A percentile compares a stretch with the other conserved stretches of the same genome.
Evolutionary conservation across 2,329 filamentous ascomycete genomes (phyloP).

Genomic region (Xylaria multiplex): DNA sequence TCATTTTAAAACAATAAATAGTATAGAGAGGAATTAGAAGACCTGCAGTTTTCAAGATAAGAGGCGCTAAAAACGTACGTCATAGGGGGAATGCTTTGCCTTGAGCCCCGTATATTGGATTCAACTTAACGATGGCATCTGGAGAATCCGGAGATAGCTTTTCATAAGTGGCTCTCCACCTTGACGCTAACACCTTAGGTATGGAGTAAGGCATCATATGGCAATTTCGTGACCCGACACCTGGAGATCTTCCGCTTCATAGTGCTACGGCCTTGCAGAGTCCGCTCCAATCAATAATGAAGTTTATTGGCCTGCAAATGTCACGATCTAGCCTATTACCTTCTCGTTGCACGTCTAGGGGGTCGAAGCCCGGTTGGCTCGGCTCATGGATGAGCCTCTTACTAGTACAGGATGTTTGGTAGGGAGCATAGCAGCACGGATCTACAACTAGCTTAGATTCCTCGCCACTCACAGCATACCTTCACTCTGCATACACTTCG

Average conservation of each 20-base stretch:
- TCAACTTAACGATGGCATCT: conserved; percentile 20
- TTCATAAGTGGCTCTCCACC: conserved; percentile 6
- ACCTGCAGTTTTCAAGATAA: neutral
- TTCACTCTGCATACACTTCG: neutral
- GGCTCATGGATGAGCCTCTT: conserved; percentile 14
- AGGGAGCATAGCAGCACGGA: conserved; percentile 14
- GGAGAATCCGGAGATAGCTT: conserved; percentile 23
- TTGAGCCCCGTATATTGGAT: conserved; percentile 16
- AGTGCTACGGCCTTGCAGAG: neutral
- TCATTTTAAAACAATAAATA: neutral
- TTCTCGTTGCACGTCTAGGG: neutral
- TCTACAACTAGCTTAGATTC: neutral
- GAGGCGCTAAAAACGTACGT: neutral
- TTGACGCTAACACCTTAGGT: conserved; percentile 3
- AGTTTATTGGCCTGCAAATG: conserved; percentile 4
- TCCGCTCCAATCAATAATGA: neutral
- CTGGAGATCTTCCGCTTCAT: neutral
- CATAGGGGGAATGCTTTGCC: neutral
- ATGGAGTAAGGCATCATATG: neutral
- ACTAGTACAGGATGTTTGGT: neutral
- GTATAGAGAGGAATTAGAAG: neutral
- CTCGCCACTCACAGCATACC: neutral
- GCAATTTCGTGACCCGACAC: neutral
- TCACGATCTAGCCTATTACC: conserved; percentile 3
- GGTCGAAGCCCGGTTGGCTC: neutral